Evolutionary conservation across 1,139 yeast species (phyloP), one percentile per base, ranked within the genome.

Genomic region (Yamadazyma dushanensis): DNA sequence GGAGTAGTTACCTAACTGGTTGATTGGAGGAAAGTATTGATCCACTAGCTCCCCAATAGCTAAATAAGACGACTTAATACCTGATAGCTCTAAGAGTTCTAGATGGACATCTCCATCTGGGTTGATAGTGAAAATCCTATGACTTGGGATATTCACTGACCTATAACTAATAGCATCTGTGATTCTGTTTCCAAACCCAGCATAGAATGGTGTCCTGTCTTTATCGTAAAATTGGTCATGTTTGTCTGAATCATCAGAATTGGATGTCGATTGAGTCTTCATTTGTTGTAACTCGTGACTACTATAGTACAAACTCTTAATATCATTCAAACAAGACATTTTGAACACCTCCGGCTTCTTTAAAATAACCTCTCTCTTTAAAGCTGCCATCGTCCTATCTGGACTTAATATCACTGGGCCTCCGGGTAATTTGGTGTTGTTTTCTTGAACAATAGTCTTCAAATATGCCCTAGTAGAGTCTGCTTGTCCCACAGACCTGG

Each of bases 321-420:
- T 83, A 63, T 94, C 99, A 35, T 83, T 80, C 44, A 94, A 68
- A 61, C 98, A 92, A 1, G 98, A 95, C 94, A 94, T 94, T 54
- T 94, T 94, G 69, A 94, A 94, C 21, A 94, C 95, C 57, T 94
- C 98, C 0, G 99, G 98, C 54, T 92, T 90, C 47, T 89, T 86
- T 55, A 92, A 67, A 34, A 94, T 92, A 28, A 94, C 95, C 54
- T 94, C 99, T 45, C 98, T 72, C 49, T 76, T 76, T 38, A 94
- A 65, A 0, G 98, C 98, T 2, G 98, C 98, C 70, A 94, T 88
- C 0, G 97, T 92, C 48, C 99, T 64, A 60, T 94, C 99, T 0
- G 99, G 99, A 31, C 96, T 86, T 36, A 94, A 64, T 32, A 94
- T 89, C 3, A 94, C 99, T 0, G 99, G 99, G 0, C 99, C 99